phyloP scores from a whole-genome alignment of 371 early-diverging fungal species.

The Thermomucor indicae-seudaticae region DNA sequence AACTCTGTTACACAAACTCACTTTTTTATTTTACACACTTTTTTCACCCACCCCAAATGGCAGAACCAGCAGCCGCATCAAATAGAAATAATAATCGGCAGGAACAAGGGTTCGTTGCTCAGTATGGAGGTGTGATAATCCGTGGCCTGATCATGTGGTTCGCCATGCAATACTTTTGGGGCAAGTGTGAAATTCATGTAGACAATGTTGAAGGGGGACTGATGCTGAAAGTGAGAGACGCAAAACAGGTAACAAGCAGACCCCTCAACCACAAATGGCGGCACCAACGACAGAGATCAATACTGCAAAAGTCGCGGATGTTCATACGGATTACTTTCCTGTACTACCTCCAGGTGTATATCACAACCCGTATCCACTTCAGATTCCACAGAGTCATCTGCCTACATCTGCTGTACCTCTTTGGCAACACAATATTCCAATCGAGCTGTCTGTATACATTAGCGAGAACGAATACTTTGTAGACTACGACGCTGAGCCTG shows the following conservation, averaged over 20 bases:
- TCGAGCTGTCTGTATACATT: slow-evolving; percentile 53
- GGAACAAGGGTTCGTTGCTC: slow-evolving; percentile 22
- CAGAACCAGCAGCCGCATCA: slow-evolving; percentile 1
- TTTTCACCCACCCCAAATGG: background rate
- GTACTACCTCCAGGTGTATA: slow-evolving; percentile 30
- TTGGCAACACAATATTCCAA: slow-evolving; percentile 26
- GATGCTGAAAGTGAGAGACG: no score
- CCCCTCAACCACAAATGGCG: background rate
- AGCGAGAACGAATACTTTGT: slow-evolving; percentile 52
- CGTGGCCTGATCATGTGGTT: slow-evolving; percentile 40
- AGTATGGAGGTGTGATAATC: slow-evolving; percentile 31
- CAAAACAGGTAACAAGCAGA: background rate
- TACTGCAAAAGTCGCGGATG: background rate
- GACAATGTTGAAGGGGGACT: background rate
- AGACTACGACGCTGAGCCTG: slow-evolving; percentile 43
- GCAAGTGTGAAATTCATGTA: no score
- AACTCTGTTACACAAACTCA: no score
- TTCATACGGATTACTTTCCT: slow-evolving; percentile 6
- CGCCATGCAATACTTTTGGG: slow-evolving; percentile 25
- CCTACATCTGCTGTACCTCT: slow-evolving; percentile 35
- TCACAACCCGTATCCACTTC: slow-evolving; percentile 29
- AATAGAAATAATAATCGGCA: background rate
- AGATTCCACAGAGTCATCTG: slow-evolving; percentile 21
- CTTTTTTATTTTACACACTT: slow-evolving; percentile 1
- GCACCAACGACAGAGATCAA: background rate